These are phyloP conservation scores for Candida vaughaniae DNA, from an alignment of 805 yeast genomes.

Conservation along the genomic window DNA sequence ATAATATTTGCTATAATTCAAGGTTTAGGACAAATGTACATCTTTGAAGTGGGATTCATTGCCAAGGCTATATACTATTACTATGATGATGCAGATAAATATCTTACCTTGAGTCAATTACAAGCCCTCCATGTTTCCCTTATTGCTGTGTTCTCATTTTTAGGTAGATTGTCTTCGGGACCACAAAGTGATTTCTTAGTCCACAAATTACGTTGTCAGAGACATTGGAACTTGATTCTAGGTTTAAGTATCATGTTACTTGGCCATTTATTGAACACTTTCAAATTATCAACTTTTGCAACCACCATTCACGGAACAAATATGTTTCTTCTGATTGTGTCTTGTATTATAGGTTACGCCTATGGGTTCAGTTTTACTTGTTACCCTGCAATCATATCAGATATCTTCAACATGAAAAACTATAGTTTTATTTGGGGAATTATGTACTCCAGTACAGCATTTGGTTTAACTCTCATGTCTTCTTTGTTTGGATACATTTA, in stretches of 20 bases:
- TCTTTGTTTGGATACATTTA: slow-evolving; percentile 31
- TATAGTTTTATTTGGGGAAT: slow-evolving; percentile 36
- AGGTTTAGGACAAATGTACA: slow-evolving; percentile 40
- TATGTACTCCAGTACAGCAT: slow-evolving; percentile 30
- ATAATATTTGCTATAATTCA: slow-evolving; percentile 30
- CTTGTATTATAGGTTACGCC: slow-evolving; percentile 31
- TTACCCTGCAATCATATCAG: slow-evolving; percentile 34
- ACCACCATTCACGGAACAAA: slow-evolving; percentile 16
- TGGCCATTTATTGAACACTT: slow-evolving; percentile 25
- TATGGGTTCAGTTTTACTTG: slow-evolving; percentile 35
- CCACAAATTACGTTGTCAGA: slow-evolving; percentile 21
- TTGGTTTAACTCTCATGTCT: slow-evolving; percentile 31
- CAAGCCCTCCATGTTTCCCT: slow-evolving; percentile 36
- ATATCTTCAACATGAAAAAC: slow-evolving; percentile 30
- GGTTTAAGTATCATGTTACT: slow-evolving; percentile 29
- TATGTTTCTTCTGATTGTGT: slow-evolving; percentile 20
- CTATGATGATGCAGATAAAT: slow-evolving; percentile 12
- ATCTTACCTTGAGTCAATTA: slow-evolving; percentile 18
- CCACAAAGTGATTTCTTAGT: slow-evolving; percentile 30
- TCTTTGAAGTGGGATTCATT: slow-evolving; percentile 32
- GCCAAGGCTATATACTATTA: slow-evolving; percentile 27
- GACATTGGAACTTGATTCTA: slow-evolving; percentile 32
- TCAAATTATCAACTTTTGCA: slow-evolving; percentile 14
- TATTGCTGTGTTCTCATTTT: slow-evolving; percentile 29
- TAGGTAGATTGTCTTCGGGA: slow-evolving; percentile 32